Base-by-base conservation (phyloP, 345 rosid genomes). In the Lumnitzera racemosa region DNA sequence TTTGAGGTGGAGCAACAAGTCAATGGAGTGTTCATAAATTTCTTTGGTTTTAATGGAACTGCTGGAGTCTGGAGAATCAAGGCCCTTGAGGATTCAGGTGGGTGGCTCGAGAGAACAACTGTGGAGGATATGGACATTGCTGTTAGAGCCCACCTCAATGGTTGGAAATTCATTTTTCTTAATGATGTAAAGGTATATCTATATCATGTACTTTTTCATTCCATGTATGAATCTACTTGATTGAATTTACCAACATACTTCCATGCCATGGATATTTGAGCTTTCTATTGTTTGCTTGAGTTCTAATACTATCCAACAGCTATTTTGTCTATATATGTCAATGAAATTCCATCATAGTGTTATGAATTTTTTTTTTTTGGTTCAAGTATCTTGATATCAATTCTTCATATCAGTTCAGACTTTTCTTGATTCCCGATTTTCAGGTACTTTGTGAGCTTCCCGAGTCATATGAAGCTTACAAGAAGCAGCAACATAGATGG, bases 401-500 rank as follows among this genome's bases (percentile, higher is more conserved):
- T 6, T 51, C 54, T 51, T 7, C 24, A 13, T 51, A 4, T 20
- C 3, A 12, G 29, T 46, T 65, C 68, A 60, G 43, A 53, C 41
- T 46, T 60, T 46, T 55, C 58, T 4, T 16, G 59, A 49, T 16
- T 51, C 59, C 52, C 50, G 68, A 58, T 12, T 61, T 31, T 57
- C 65, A 89, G 92, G 92, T 89, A 63, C 87, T 88, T 49, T 88
- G 96, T 58, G 96, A 88, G 74, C 85, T 88, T 73, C 96, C 96
- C 0, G 96, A 83, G 71, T 86, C 92, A 41, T 88, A 83, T 53
- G 96, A 88, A 80, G 92, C 96, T 59, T 88, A 88, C 76, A 81
- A 87, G 82, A 88, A 88, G 82, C 96, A 88, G 70, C 96, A 88
- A 71, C 92, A 88, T 74, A 90, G 96, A 47, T 88, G 96, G 96